Evolutionary conservation across 106 monocot species (phyloP), one percentile per base, ranked within the genome.

Genomic region (Triglochin maritima): DNA sequence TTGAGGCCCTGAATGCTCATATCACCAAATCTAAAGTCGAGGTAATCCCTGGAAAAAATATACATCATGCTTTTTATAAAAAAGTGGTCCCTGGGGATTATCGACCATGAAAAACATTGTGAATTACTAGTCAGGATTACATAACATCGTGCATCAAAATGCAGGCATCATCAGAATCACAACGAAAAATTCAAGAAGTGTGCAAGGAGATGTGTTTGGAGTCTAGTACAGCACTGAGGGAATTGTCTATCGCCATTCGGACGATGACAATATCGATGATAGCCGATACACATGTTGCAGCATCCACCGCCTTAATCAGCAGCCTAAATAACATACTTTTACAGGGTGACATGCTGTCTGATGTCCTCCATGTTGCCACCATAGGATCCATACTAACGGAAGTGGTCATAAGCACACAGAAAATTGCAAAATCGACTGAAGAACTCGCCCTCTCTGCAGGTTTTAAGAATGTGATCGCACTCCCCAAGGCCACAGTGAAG

Each of bases 1-100:
- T 81, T 12, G 70, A 81, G 47, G 73, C 71, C 5, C 77, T 81
- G 41, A 47, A 54, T 13, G 53, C 49, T 8, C 65, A 67, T 50
- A 49, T 81, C 62, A 15, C 12, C 45, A 52, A 60, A 14, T 54
- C 44, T 46, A 7, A 43, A 14, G 16, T 49, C 15, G 50, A 41
- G 49, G 48, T 69, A 57, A 14, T 43, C 15, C 8, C 42, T 4
- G 13, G 13, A 29, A 9, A 63, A 10, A 9, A 44, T 2, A 43
- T 67, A 6, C 17, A 13, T 15, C 17, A 6, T 15, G 6, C 17
- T 17, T 59, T 16, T 69, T 15, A 15, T 17, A 9, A 58, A 47
- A 9, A 57, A 57, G 4, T 44, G 45, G 14, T 44, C 14, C 1
- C 7, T 49, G 29, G 1, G 29, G 29, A 44, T 3, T 5, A 49